Evolutionary conservation across 2,329 filamentous ascomycete genomes (phyloP), one percentile per base, ranked within the genome.

Genomic region (Esteya vermicola): DNA sequence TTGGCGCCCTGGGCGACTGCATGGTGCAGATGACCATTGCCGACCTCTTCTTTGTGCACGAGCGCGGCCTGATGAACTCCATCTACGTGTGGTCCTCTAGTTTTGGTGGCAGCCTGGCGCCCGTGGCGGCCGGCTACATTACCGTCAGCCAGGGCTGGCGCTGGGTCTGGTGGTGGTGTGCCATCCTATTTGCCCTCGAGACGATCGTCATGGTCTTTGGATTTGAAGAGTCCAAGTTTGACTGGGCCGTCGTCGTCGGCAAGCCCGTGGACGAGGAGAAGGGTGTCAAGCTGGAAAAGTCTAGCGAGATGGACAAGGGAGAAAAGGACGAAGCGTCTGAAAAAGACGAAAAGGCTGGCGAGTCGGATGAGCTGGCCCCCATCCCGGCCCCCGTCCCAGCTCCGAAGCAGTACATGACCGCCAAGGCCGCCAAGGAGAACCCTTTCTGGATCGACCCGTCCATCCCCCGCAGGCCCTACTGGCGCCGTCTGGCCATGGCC

Each of bases 41-140:
- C 5, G 70, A 75, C 46, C 52, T 72, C 30, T 74, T 73, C 53
- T 75, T 72, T 49, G 54, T 75, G 7, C 70, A 75, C 43, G 65
- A 75, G 49, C 58, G 70, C 41, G 69, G 67, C 4, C 53, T 58
- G 38, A 72, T 72, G 68, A 62, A 55, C 25, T 18, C 65, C 44
- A 50, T 62, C 14, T 66, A 67, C 47, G 63, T 61, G 14, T 58
- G 57, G 20, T 60, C 60, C 21, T 58, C 54, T 46, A 65, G 61
- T 44, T 65, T 62, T 45, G 43, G 43, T 13, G 27, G 31, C 23
- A 42, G 28, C 28, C 46, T 68, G 5, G 63, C 64, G 1, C 68
- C 67, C 4, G 48, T 72, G 4, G 53, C 68, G 21, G 63, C 64
- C 7, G 68, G 68, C 1, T 71, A 63, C 47, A 64, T 72, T 43